phyloP scores from a whole-genome alignment of 208 protist genomes.

The Leishmania braziliensis region DNA sequence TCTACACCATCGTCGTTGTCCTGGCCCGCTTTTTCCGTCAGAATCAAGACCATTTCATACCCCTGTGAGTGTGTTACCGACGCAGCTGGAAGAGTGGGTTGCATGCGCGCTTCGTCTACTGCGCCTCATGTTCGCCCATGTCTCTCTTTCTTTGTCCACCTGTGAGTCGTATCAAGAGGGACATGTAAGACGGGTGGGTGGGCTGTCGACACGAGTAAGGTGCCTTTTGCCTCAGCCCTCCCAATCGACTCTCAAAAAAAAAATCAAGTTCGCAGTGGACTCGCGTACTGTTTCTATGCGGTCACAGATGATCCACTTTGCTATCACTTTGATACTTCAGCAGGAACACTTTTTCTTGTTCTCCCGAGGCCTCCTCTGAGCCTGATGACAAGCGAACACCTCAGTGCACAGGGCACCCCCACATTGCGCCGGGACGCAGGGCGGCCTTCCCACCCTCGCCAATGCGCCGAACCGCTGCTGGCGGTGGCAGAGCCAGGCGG shows the following conservation, averaged over 20 bases:
- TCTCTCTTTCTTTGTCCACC: background rate
- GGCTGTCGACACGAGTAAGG: background rate
- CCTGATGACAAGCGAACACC: background rate
- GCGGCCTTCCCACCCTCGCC: no score
- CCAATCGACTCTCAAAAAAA: background rate
- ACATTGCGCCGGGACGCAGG: no score
- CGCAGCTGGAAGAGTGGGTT: background rate
- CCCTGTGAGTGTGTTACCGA: constrained; percentile 32
- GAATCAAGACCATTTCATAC: constrained; percentile 82
- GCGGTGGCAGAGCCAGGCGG: no score
- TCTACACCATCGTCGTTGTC: constrained; percentile 73
- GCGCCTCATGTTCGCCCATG: background rate
- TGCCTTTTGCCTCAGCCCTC: background rate
- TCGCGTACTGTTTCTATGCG: no score
- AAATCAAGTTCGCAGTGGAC: background rate
- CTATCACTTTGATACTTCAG: no score
- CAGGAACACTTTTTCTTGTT: no score
- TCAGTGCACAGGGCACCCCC: background rate
- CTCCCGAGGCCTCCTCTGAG: background rate
- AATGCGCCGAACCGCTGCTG: no score
- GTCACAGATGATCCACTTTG: no score
- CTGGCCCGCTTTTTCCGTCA: constrained; percentile 80
- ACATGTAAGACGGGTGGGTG: background rate
- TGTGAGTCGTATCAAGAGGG: background rate
- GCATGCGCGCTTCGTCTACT: background rate